Base-by-base conservation (phyloP, 306 rosid species). In the Canavalia gladiata region DNA sequence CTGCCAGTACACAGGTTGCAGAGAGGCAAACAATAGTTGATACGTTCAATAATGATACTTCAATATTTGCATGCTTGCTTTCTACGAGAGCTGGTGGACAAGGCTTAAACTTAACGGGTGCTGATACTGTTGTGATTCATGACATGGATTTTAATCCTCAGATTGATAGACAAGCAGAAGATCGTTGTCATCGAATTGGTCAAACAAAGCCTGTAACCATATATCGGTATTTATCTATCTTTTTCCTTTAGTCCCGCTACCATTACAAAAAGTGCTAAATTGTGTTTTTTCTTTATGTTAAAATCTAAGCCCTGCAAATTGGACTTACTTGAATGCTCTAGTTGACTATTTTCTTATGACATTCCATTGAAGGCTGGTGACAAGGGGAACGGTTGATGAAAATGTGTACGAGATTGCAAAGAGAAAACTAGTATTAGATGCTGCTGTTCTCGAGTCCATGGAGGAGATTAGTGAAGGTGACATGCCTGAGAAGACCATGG, bases 121-220 rank as follows among this genome's bases (percentile, higher is more conserved):
- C 98, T 62, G 98, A 95, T 72, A 93, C 98, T 0, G 99, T 95
- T 69, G 92, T 93, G 55, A 95, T 95, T 74, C 99, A 95, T 42
- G 99, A 95, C 86, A 93, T 95, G 99, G 99, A 91, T 90, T 95
- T 95, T 90, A 93, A 95, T 77, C 99, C 97, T 50, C 97, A 95
- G 84, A 95, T 91, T 71, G 99, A 95, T 56, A 91, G 94, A 25
- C 99, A 95, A 85, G 99, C 98, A 6, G 99, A 95, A 81, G 99
- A 95, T 78, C 94, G 98, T 2, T 95, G 99, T 76, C 97, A 95
- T 86, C 90, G 99, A 63, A 91, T 93, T 25, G 99, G 99, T 68
- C 99, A 93, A 86, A 90, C 90, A 12, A 93, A 88, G 89, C 94
- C 94, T 50, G 98, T 95, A 77, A 90, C 99, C 54, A 69, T 93